Conservation (phyloP, 2,329 filamentous ascomycete genomes). For the Beauveria scarabaeidicola region DNA sequence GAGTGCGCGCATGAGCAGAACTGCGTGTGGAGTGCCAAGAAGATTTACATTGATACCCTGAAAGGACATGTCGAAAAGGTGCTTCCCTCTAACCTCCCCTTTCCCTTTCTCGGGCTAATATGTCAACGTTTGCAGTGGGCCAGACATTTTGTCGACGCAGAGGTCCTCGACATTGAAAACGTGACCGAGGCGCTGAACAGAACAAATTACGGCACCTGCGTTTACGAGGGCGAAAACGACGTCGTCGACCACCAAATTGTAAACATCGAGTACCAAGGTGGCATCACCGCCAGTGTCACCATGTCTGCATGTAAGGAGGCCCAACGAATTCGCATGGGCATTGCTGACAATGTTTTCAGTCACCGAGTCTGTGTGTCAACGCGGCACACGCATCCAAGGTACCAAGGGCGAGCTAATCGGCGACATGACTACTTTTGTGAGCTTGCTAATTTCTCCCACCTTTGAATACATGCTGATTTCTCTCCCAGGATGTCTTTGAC, state of each 20-base stretch:
- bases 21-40: constrained; percentile 15
- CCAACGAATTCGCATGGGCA: background rate
- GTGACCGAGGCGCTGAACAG: constrained; percentile 13
- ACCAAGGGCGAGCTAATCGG: constrained; percentile 15
- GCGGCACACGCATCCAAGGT: constrained; percentile 14
- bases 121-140: constrained; percentile 9
- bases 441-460: background rate
- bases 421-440: constrained; percentile 15
- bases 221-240: constrained; percentile 15
- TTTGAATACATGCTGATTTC: background rate
- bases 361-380: constrained; percentile 13
- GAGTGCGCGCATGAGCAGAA: constrained; percentile 12
- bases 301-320: constrained; percentile 14
- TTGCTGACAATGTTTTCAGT: background rate
- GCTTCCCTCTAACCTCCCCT: background rate
- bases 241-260: constrained; percentile 15
- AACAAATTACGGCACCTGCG: constrained; percentile 13
- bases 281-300: constrained; percentile 13
- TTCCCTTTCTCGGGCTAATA: background rate
- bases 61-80: constrained; percentile 12
- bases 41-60: constrained; percentile 14
- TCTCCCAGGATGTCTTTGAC: constrained; percentile 11
- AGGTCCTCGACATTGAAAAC: constrained; percentile 13
- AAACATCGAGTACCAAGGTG: constrained; percentile 14
- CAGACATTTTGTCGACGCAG: constrained; percentile 13